These are phyloP conservation scores for Lasiosphaeria hispida DNA, from an alignment of 495 filamentous ascomycete species.

Conservation along the genomic window DNA sequence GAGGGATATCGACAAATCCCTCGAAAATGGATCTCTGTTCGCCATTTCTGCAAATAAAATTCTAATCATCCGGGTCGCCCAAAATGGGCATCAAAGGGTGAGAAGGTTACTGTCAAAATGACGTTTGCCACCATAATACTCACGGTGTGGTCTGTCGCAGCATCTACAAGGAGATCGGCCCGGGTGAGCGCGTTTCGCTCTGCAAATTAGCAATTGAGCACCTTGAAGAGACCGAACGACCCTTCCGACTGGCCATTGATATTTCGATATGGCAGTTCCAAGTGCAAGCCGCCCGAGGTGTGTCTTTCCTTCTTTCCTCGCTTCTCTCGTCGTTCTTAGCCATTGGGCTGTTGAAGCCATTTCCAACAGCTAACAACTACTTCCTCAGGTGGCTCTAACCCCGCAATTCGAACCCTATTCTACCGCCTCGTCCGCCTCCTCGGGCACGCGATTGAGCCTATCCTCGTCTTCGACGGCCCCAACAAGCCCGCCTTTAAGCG, in stretches of 20 bases:
- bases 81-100: slow-evolving; percentile 64
- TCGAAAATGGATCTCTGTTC: not conserved
- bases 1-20: slow-evolving; percentile 3
- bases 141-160: slow-evolving; percentile 41
- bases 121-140: slow-evolving; percentile 1
- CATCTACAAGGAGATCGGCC: slow-evolving; percentile 84
- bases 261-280: slow-evolving; percentile 98
- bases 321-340: not conserved
- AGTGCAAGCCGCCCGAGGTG: slow-evolving; percentile 74
- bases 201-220: slow-evolving; percentile 77
- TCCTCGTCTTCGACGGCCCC: slow-evolving; percentile 95
- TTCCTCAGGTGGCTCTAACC: slow-evolving; percentile 74
- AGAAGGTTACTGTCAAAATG: not conserved
- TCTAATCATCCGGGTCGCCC: not conserved
- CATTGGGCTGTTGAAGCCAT: too few species aligned
- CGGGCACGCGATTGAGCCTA: slow-evolving; percentile 73
- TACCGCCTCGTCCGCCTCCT: slow-evolving; percentile 86
- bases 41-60: too few species aligned
- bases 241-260: slow-evolving; percentile 87
- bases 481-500: slow-evolving; percentile 90
- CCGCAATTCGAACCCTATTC: slow-evolving; percentile 88
- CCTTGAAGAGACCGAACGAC: slow-evolving; percentile 64
- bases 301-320: not conserved
- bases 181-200: slow-evolving; percentile 75
- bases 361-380: not conserved